Evolutionary conservation across 2,329 filamentous ascomycete genomes (phyloP), one percentile per base, ranked within the genome.

Genomic region (Lachnellula willkommii): DNA sequence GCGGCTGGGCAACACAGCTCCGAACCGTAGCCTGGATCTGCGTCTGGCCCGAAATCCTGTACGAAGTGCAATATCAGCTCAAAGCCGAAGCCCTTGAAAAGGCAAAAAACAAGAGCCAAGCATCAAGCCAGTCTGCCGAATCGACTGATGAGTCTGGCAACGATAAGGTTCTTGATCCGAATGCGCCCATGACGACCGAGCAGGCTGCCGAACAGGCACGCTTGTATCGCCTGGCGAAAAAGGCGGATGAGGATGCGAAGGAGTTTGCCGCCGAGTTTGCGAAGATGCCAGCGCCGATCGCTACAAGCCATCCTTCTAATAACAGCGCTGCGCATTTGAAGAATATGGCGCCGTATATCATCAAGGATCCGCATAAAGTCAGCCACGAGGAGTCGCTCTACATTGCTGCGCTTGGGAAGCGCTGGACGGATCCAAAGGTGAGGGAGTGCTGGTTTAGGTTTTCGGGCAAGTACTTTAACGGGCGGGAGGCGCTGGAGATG

Each of bases 1-100:
- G 90, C 47, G 91, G 90, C 14, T 96, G 94, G 89, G 92, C 96
- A 1, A 95, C 89, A 0, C 92, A 96, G 70, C 79, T 99, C 5
- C 89, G 91, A 60, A 94, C 90, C 0, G 96, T 95, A 70, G 90
- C 88, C 12, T 95, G 94, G 77, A 84, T 97, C 45, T 83, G 93
- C 50, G 88, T 94, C 43, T 87, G 86, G 72, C 85, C 88, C 2
- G 87, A 93, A 68, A 88, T 95, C 60, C 85, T 94, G 64, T 86
- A 88, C 66, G 86, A 89, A 61, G 90, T 95, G 3, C 84, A 89
- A 51, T 81, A 86, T 63, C 81, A 85, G 53, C 78, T 90, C 45
- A 84, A 87, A 64, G 80, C 80, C 26, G 85, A 89, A 48, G 62
- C 62, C 51, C 63, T 55, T 60, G 66, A 60, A 63, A 70, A 60